phyloP scores from a whole-genome alignment of 345 rosid genomes.

The Eucalyptus shirleyi region DNA sequence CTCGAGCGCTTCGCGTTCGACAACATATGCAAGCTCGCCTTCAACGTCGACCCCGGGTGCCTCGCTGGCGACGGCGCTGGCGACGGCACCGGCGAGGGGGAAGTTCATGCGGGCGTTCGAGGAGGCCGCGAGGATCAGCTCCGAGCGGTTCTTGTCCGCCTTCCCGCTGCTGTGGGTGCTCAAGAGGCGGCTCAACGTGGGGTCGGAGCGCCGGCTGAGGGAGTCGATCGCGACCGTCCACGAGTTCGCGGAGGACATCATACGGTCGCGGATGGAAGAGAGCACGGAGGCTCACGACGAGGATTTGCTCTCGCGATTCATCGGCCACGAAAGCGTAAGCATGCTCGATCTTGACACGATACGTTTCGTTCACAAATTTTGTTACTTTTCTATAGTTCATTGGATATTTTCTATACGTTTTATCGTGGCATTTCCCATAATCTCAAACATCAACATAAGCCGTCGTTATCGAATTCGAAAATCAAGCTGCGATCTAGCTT shows the following conservation, averaged over 20 bases:
- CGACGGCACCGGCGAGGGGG: too few species aligned
- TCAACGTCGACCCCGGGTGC: slow-evolving; percentile 24
- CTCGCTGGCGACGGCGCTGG: slow-evolving; percentile 6
- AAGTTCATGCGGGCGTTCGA: slow-evolving; percentile 23
- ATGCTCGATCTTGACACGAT: background rate
- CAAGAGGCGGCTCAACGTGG: slow-evolving; percentile 10
- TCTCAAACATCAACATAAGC: background rate
- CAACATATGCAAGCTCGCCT: slow-evolving; percentile 30
- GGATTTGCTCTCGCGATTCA: slow-evolving; percentile 23
- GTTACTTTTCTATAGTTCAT: background rate
- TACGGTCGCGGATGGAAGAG: slow-evolving; percentile 5
- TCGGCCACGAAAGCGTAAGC: background rate
- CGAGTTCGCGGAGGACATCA: slow-evolving; percentile 9
- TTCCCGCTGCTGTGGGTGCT: background rate
- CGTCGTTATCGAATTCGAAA: background rate
- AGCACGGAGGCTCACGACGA: background rate
- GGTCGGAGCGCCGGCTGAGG: slow-evolving; percentile 20
- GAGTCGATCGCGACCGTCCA: slow-evolving; percentile 7
- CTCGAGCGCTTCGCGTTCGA: slow-evolving; percentile 35
- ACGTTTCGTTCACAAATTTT: background rate
- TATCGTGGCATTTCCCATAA: too few species aligned
- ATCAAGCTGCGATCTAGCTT: background rate
- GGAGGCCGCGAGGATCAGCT: slow-evolving; percentile 8
- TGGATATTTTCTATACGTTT: too few species aligned
- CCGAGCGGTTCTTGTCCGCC: background rate